phyloP scores from a whole-genome alignment of 2,329 filamentous ascomycete genomes.

The Lachnellula occidentalis region DNA sequence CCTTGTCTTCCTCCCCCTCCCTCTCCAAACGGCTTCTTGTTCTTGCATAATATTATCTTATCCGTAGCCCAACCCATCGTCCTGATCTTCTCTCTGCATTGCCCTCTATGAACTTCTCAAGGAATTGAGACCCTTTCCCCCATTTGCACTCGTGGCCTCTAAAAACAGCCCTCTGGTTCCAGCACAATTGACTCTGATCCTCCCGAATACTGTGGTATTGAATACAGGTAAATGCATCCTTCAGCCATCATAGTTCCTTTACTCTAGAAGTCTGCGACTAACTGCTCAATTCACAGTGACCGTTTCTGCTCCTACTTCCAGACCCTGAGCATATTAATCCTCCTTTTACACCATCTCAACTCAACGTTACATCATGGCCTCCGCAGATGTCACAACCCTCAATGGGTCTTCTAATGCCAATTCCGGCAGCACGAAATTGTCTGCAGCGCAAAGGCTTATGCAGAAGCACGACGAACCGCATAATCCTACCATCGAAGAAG shows the following conservation, averaged over 20 bases:
- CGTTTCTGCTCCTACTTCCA: neutral
- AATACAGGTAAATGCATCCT: neutral
- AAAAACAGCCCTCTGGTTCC: constrained; percentile 4
- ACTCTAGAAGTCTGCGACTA: neutral
- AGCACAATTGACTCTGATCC: neutral
- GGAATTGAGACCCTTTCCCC: constrained; percentile 16
- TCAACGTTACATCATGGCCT: constrained; percentile 23
- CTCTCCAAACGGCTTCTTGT: constrained; percentile 7
- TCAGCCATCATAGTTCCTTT: too few species aligned
- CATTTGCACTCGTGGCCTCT: constrained; percentile 26
- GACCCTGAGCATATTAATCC: neutral
- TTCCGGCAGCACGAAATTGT: constrained; percentile 17
- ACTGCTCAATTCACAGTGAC: neutral
- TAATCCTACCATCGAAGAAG: constrained; percentile 73
- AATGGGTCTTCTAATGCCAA: constrained; percentile 18
- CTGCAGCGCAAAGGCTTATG: constrained; percentile 50
- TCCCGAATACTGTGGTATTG: neutral
- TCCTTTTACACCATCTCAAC: constrained; percentile 3
- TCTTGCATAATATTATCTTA: constrained; percentile 17
- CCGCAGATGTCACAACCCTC: constrained; percentile 13
- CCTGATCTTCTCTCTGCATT: constrained; percentile 9
- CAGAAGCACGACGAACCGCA: constrained; percentile 52
- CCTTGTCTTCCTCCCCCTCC: neutral
- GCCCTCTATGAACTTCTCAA: constrained; percentile 25
- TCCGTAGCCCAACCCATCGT: constrained; percentile 5